Evolutionary conservation across 2,329 filamentous ascomycete species (phyloP), one percentile per base, ranked within the genome.

Genomic region (Helotiales sp.): DNA sequence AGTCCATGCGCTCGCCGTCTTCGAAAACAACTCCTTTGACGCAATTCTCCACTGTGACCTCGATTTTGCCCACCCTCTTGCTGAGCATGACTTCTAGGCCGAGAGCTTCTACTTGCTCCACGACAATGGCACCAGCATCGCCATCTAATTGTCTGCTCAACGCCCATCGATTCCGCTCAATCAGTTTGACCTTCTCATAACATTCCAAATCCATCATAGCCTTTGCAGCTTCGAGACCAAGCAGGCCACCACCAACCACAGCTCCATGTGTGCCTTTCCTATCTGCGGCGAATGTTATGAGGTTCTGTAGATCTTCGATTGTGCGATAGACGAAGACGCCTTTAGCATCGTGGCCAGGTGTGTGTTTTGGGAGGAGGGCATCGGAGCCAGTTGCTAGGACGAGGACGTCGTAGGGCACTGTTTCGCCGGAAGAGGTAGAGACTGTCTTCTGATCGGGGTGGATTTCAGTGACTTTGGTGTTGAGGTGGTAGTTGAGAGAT

Each of bases 281-380:
- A 11, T 83, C 81, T 0, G 87, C 84, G 0, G 92, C 88, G 75
- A 91, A 97, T 1, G 84, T 82, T 65, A 97, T 96, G 3, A 97
- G 85, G 50, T 84, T 86, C 75, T 93, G 84, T 40, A 97, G 80
- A 77, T 97, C 93, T 2, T 91, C 87, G 67, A 97, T 94, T 0
- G 90, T 96, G 57, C 93, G 87, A 78, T 97, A 97, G 7, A 97
- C 93, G 74, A 97, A 97, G 2, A 96, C 91, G 1, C 93, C 93
- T 26, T 87, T 88, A 11, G 92, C 92, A 76, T 95, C 89, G 74
- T 93, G 84, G 45, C 92, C 92, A 0, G 92, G 92, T 0, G 91
- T 93, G 66, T 91, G 85, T 1, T 74, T 78, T 0, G 86, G 76
- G 10, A 96, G 84, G 1, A 96, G 81, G 10, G 93, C 93, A 78